Conservation (phyloP, 805 yeast genomes). For the Cyberlindnera japonica region DNA sequence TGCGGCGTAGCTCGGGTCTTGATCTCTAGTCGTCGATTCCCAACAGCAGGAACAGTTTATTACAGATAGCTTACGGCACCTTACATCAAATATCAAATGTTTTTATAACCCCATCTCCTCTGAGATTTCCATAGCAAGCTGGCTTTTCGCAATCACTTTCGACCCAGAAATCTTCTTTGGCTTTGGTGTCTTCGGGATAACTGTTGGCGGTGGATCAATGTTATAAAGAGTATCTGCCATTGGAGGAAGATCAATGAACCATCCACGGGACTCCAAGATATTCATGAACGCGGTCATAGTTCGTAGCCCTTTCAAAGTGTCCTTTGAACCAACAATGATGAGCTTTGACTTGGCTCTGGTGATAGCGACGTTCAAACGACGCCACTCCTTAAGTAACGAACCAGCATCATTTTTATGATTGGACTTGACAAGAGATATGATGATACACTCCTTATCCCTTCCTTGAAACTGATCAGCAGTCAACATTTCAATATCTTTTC, state of each 20-base stretch:
- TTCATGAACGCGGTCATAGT: slow-evolving; percentile 49
- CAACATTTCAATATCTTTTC: slow-evolving; percentile 60
- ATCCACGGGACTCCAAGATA: slow-evolving; percentile 50
- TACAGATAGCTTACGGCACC: no score
- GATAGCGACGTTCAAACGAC: slow-evolving; percentile 91
- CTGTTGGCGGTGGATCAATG: not conserved
- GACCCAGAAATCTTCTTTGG: slow-evolving; percentile 6
- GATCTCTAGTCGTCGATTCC: no score
- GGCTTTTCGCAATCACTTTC: slow-evolving; percentile 10
- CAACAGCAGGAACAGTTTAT: no score
- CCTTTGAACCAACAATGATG: slow-evolving; percentile 70
- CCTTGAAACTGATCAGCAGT: slow-evolving; percentile 98
- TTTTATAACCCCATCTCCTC: slow-evolving; percentile 30
- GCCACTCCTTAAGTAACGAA: slow-evolving; percentile 78
- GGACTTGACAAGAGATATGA: slow-evolving; percentile 85
- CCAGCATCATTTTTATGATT: slow-evolving; percentile 67
- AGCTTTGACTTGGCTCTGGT: slow-evolving; percentile 86
- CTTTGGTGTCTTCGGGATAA: not conserved
- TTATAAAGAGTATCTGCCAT: slow-evolving; percentile 19
- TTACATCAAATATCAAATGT: not conserved
- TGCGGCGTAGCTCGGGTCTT: no score
- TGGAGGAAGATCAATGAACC: slow-evolving; percentile 60
- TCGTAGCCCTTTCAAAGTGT: slow-evolving; percentile 26
- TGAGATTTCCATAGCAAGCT: slow-evolving; percentile 15
- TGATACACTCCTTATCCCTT: slow-evolving; percentile 86